A percentile compares a stretch with the other conserved stretches of the same genome.
Conservation (phyloP, 306 rosid species). For the Clitoria ternatea region DNA sequence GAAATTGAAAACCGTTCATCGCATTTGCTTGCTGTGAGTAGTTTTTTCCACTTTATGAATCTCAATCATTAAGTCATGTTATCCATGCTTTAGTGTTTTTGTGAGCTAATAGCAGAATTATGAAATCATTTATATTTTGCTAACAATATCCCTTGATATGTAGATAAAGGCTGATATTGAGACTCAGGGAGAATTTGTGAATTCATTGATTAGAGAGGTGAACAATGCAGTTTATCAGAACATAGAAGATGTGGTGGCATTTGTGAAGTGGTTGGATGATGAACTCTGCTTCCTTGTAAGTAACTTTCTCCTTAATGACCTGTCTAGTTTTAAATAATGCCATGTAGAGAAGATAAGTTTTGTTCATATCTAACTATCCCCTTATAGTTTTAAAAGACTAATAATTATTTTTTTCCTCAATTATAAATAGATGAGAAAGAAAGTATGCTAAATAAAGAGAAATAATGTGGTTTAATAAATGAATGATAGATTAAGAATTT, state of each 20-base stretch:
- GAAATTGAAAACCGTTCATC: conserved; percentile 97
- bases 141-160: conserved; percentile 23
- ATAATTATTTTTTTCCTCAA: no score
- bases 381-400: no score
- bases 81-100: neutral
- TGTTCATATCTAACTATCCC: no score
- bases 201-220: conserved; percentile 88
- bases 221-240: conserved; percentile 76
- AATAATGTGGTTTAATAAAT: no score
- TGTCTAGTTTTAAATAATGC: neutral
- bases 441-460: no score
- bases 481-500: no score
- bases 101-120: neutral
- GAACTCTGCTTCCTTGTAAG: conserved; percentile 99
- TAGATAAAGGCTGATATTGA: conserved; percentile 96
- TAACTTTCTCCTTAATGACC: neutral
- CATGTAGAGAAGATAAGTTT: no score
- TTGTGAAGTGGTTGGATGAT: conserved; percentile 97
- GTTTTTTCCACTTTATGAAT: neutral
- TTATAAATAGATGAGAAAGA: no score
- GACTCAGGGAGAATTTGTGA: conserved; percentile 97
- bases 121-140: neutral
- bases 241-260: conserved; percentile 90
- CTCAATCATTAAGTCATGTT: neutral
- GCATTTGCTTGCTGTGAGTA: conserved; percentile 93